Conservation (phyloP, 2,329 filamentous ascomycete genomes). For the Coleophoma eucalyptorum region DNA sequence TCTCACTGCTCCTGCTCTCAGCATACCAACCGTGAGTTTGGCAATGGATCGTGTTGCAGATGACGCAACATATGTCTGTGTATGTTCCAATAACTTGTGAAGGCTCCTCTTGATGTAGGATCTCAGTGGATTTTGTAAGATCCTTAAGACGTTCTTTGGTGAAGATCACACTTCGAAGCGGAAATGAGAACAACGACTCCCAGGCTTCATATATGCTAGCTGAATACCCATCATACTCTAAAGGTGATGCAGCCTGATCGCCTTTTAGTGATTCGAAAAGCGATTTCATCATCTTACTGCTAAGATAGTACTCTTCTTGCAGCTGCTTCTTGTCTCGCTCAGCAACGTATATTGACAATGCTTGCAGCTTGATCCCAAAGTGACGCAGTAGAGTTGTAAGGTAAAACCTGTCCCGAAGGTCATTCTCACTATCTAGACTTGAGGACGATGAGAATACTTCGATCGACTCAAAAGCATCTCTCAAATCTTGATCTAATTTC, state of each 20-base stretch:
- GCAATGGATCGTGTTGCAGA: constrained; percentile 22
- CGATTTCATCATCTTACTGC: too few species aligned
- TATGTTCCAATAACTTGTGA: constrained; percentile 15
- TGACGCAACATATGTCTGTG: constrained; percentile 18
- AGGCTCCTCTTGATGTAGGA: too few species aligned
- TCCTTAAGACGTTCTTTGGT: background rate
- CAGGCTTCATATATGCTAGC: background rate
- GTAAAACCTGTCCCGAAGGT: constrained; percentile 10
- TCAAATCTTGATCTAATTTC: constrained; percentile 13
- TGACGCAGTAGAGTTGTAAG: constrained; percentile 14
- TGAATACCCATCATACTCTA: too few species aligned
- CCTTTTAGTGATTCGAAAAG: too few species aligned
- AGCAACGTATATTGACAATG: constrained; percentile 15
- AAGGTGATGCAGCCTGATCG: too few species aligned
- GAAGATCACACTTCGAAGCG: background rate
- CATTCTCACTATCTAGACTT: constrained; percentile 11
- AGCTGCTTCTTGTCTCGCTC: background rate
- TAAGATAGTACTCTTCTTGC: too few species aligned
- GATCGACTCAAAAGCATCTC: constrained; percentile 7
- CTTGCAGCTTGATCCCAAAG: constrained; percentile 6
- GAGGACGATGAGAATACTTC: constrained; percentile 5
- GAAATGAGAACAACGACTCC: background rate
- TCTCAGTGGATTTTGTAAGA: background rate
- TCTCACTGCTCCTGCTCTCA: constrained; percentile 7
- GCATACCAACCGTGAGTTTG: constrained; percentile 22